phyloP scores from a whole-genome alignment of 768 basidiomycete species.

The Gloeophyllum trabeum region DNA sequence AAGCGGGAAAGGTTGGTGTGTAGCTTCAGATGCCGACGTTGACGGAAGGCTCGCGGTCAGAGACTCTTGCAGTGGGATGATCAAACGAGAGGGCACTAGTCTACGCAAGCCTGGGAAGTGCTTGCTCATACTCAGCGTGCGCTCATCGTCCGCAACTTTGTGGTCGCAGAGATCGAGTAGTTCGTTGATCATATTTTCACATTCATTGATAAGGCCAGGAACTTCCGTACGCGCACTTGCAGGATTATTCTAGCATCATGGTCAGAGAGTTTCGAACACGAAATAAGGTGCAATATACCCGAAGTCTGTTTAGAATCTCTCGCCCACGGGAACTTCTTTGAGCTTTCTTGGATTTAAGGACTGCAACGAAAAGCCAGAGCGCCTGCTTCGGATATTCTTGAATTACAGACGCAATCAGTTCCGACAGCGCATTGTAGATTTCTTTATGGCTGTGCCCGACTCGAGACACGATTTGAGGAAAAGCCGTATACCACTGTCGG shows the following conservation, averaged over 20 bases:
- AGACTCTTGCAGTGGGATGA: conserved; percentile 90
- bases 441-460: conserved; percentile 63
- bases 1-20: conserved; percentile 72
- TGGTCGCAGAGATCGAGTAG: conserved; percentile 58
- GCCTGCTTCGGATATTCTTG: conserved; percentile 80
- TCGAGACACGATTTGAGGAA: conserved; percentile 93
- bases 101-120: conserved; percentile 40
- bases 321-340: conserved; percentile 51
- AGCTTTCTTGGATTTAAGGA: conserved; percentile 70
- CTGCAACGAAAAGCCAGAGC: conserved; percentile 86
- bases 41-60: conserved; percentile 85
- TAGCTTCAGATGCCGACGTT: conserved; percentile 43
- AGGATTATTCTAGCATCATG: conserved; percentile 32
- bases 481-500: conserved; percentile 85
- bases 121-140: conserved; percentile 36
- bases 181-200: conserved; percentile 52
- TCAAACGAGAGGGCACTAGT: conserved; percentile 53
- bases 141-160: conserved; percentile 27
- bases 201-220: conserved; percentile 39
- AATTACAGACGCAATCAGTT: conserved; percentile 67
- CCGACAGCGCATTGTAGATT: conserved; percentile 48
- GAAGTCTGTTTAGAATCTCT: conserved; percentile 43
- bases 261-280: background rate
- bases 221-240: conserved; percentile 28
- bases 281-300: conserved; percentile 25